phyloP scores from a whole-genome alignment of 176 grass and related monocot species.

The Cenchrus fungigraminus region DNA sequence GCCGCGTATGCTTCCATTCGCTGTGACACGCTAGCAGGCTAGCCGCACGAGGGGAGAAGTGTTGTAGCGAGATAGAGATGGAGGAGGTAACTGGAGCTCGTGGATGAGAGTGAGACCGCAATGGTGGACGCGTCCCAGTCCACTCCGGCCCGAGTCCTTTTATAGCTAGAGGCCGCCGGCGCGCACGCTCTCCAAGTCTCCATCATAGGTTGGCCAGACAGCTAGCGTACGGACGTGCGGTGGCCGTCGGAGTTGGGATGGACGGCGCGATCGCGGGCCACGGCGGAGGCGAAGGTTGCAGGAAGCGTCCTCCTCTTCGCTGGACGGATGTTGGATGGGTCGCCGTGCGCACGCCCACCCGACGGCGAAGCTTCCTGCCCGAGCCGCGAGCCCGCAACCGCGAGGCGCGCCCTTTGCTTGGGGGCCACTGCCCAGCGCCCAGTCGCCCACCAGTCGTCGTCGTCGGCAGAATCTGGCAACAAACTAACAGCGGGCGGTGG shows the following conservation, averaged over 20 bases:
- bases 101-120: conserved; percentile 7
- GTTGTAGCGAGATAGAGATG: not conserved
- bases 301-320: conserved; percentile 42
- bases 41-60: not conserved
- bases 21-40: too few relatives aligned
- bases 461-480: too few relatives aligned
- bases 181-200: not conserved
- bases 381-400: not conserved
- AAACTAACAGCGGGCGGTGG: not conserved
- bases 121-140: not conserved
- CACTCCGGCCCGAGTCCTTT: not conserved
- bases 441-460: not conserved
- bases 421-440: too few relatives aligned
- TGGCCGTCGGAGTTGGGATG: conserved; percentile 32
- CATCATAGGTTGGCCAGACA: not conserved
- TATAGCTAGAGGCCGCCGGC: conserved; percentile 32
- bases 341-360: not conserved
- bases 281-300: conserved; percentile 34
- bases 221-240: conserved; percentile 34
- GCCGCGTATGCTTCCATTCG: conserved; percentile 28
- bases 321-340: not conserved
- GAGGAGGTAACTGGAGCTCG: not conserved
- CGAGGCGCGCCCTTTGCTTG: too few relatives aligned
- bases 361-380: conserved; percentile 7
- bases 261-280: conserved; percentile 6